These are phyloP conservation scores for Cercospora zeae-maydis DNA, from an alignment of 2,329 filamentous ascomycete species.

Conservation along the genomic window DNA sequence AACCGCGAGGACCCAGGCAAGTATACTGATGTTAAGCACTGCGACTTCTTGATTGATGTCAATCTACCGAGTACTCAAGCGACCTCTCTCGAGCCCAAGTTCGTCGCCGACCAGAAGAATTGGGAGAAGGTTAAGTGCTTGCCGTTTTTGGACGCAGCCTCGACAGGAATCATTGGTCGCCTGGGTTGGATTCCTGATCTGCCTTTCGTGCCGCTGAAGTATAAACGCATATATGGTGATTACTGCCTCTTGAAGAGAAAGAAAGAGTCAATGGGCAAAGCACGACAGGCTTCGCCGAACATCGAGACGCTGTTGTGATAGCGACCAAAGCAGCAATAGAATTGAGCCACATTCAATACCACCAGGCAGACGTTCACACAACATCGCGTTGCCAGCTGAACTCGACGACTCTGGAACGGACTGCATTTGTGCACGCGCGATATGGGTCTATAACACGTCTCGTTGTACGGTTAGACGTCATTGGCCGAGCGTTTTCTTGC, in stretches of 20 bases:
- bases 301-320: slow-evolving; percentile 21
- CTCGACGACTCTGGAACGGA: background rate
- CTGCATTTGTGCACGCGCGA: background rate
- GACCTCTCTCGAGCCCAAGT: slow-evolving; percentile 74
- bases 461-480: background rate
- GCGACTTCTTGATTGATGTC: slow-evolving; percentile 83
- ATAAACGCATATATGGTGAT: slow-evolving; percentile 74
- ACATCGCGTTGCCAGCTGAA: background rate
- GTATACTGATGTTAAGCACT: slow-evolving; percentile 73
- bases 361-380: background rate
- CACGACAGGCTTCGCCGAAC: slow-evolving; percentile 14
- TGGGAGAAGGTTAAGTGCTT: slow-evolving; percentile 78
- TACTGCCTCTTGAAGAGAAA: slow-evolving; percentile 77
- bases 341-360: background rate
- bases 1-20: slow-evolving; percentile 85
- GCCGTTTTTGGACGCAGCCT: slow-evolving; percentile 74
- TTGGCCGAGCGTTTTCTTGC: background rate
- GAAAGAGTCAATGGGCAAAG: slow-evolving; percentile 8
- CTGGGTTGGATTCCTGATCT: slow-evolving; percentile 78
- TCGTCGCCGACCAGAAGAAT: slow-evolving; percentile 65
- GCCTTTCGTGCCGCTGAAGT: slow-evolving; percentile 63
- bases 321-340: background rate
- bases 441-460: background rate
- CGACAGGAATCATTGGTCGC: slow-evolving; percentile 69
- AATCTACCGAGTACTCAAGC: slow-evolving; percentile 61